Evolutionary conservation across 2,329 filamentous ascomycete species (phyloP).

Genomic region (Penicillium concentricum): DNA sequence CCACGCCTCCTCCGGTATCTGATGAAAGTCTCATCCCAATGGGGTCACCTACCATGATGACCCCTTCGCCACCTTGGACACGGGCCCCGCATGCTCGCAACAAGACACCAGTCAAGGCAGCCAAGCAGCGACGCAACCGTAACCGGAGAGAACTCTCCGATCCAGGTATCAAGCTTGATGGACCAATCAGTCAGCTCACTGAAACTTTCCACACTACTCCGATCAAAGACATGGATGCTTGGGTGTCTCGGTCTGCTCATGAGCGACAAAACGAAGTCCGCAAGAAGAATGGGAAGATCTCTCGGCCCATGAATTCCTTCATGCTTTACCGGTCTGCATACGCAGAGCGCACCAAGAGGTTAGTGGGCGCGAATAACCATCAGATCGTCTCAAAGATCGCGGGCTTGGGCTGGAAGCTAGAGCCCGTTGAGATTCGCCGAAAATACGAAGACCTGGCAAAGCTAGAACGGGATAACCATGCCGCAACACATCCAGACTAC

Average conservation of each 20-base stretch:
- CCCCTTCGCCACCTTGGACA: neutral
- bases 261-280: conserved; percentile 64
- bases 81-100: conserved; percentile 1
- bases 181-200: conserved; percentile 31
- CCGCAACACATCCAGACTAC: conserved; percentile 81
- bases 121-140: conserved; percentile 5
- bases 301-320: conserved; percentile 95
- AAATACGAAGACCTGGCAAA: conserved; percentile 77
- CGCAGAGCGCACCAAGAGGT: conserved; percentile 79
- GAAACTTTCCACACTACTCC: conserved; percentile 51
- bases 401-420: conserved; percentile 80
- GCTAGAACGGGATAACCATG: conserved; percentile 80
- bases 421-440: conserved; percentile 68
- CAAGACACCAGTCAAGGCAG: conserved; percentile 12
- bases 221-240: conserved; percentile 74
- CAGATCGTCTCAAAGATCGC: conserved; percentile 88
- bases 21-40: conserved; percentile 19
- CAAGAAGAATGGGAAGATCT: conserved; percentile 73
- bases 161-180: conserved; percentile 11
- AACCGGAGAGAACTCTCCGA: conserved; percentile 14
- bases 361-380: conserved; percentile 84
- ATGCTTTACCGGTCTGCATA: conserved; percentile 96
- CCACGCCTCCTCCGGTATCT: conserved; percentile 25
- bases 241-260: conserved; percentile 70
- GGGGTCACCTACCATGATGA: neutral